Base-by-base conservation (phyloP, 2,329 filamentous ascomycete species). In the Ceratocystis lukuohia region DNA sequence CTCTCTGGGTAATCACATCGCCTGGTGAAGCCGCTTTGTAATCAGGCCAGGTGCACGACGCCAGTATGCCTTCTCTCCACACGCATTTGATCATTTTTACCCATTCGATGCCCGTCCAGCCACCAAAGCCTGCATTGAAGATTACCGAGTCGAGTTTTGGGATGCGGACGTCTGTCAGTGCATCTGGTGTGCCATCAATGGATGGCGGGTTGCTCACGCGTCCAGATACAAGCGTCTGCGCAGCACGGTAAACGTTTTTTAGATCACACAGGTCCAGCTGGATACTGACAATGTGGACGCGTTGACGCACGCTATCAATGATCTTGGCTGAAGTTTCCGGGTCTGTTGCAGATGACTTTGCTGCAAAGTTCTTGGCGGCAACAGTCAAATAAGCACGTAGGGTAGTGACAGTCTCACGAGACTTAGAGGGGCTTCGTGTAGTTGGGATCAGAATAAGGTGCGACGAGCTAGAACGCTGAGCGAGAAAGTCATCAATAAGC, bases 401-500 rank as follows among this genome's bases (percentile, higher is more conserved):
- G 12, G 80, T 78, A 17, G 77, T 74, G 70, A 89, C 80, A 2
- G 92, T 94, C 67, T 88, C 86, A 68, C 82, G 80, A 63, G 87
- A 88, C 78, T 96, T 96, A 69, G 79, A 77, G 56, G 80, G 74
- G 71, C 86, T 87, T 70, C 93, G 88, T 0, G 93, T 96, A 5
- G 91, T 96, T 69, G 90, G 86, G 69, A 96, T 84, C 65, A 96
- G 80, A 70, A 90, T 83, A 57, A 97, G 83, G 72, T 88, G 84
- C 67, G 89, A 82, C 37, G 80, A 79, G 62, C 84, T 79, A 37
- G 88, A 83, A 45, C 84, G 85, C 12, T 84, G 84, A 68, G 80
- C 78, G 68, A 96, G 84, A 78, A 96, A 96, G 72, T 96, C 89
- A 78, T 96, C 90, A 71, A 96, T 93, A 66, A 96, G 81, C 68